A percentile compares a stretch with the other conserved stretches of the same genome.
Conservation (phyloP, 73 alveolate genomes). For the Paramecium tetraurelia region DNA sequence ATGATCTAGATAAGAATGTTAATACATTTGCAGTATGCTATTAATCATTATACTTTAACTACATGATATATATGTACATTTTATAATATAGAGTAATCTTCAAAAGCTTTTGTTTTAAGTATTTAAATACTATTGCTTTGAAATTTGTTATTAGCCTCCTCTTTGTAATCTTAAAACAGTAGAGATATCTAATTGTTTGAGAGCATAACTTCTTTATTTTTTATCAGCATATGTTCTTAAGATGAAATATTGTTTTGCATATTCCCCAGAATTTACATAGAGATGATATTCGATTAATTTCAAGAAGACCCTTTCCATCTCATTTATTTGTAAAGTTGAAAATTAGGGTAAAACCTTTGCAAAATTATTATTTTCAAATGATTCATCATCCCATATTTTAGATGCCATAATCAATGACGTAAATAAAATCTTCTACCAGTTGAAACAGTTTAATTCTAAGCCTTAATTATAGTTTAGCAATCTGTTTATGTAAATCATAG, state of each 20-base stretch:
- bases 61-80: not conserved
- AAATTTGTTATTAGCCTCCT: conserved; percentile 6
- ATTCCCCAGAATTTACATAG: conserved; percentile 91
- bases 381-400: conserved; percentile 99
- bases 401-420: conserved; percentile 91
- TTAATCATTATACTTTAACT: not conserved
- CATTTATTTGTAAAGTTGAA: conserved; percentile 90
- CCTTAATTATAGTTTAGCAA: conserved; percentile 89
- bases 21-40: not conserved
- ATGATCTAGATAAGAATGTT: not conserved
- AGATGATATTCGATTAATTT: conserved; percentile 92
- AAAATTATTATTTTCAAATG: conserved; percentile 97
- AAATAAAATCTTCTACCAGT: conserved; percentile 96
- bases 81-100: not conserved
- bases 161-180: conserved; percentile 67
- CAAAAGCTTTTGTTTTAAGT: conserved; percentile 46
- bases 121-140: not conserved
- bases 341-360: conserved; percentile 95
- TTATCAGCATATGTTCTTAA: conserved; percentile 92
- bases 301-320: conserved; percentile 94
- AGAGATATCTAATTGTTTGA: conserved; percentile 73
- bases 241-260: conserved; percentile 95
- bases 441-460: conserved; percentile 89
- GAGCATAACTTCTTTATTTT: conserved; percentile 70
- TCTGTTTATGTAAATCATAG: conserved; percentile 95